Conservation (phyloP, 495 filamentous ascomycete genomes). For the Hypoxylon lenormandii region DNA sequence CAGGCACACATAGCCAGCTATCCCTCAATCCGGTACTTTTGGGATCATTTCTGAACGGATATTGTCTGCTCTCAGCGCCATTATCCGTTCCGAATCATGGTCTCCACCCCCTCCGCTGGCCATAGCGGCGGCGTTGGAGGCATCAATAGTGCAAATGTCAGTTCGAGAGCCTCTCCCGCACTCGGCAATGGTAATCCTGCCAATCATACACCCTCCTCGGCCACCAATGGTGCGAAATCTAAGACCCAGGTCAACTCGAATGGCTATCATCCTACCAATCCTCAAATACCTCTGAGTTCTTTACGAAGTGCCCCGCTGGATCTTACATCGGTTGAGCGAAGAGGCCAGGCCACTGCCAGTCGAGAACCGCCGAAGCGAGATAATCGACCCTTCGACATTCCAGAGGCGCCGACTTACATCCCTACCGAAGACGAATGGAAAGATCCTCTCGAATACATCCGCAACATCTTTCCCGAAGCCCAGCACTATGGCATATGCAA, state of each 20-base stretch:
- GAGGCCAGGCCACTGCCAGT: slow-evolving; percentile 78
- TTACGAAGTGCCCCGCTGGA: slow-evolving; percentile 75
- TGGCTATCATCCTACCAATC: slow-evolving; percentile 64
- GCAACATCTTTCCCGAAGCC: slow-evolving; percentile 86
- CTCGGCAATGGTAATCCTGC: slow-evolving; percentile 49
- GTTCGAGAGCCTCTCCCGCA: slow-evolving; percentile 63
- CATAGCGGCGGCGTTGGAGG: slow-evolving; percentile 51
- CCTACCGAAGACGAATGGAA: slow-evolving; percentile 94
- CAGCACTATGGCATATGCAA: slow-evolving; percentile 90
- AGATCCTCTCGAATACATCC: slow-evolving; percentile 91
- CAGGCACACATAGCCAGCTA: slow-evolving; percentile 33
- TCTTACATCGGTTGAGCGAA: slow-evolving; percentile 88
- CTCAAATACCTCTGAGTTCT: slow-evolving; percentile 63
- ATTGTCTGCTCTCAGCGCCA: slow-evolving; percentile 8
- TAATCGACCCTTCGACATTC: slow-evolving; percentile 80
- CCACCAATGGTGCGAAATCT: slow-evolving; percentile 56
- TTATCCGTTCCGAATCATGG: slow-evolving; percentile 51
- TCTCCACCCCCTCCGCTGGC: slow-evolving; percentile 56
- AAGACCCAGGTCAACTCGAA: slow-evolving; percentile 64
- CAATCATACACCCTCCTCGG: slow-evolving; percentile 49
- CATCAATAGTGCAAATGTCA: slow-evolving; percentile 55
- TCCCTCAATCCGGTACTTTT: slow-evolving; percentile 22
- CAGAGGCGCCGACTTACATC: slow-evolving; percentile 90
- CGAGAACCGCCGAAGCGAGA: slow-evolving; percentile 77
- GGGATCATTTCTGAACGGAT: background rate